A percentile compares a stretch with the other conserved stretches of the same genome.
Conservation (phyloP, 768 basidiomycete genomes). For the Podaxis rugospora region DNA sequence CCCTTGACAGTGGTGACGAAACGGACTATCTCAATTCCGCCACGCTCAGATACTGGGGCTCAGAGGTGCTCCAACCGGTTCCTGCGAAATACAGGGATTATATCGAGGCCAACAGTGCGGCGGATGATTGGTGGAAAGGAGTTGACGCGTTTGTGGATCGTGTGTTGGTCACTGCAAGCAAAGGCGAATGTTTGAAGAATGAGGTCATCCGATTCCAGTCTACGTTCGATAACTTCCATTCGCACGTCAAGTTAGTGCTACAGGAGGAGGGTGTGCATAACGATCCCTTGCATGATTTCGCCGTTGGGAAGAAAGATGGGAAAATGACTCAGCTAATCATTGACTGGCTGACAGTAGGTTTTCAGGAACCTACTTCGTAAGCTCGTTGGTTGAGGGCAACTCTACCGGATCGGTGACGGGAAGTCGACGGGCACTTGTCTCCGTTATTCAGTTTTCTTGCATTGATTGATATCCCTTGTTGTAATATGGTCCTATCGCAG, state of each 20-base stretch:
- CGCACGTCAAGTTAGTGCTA: conserved; percentile 17
- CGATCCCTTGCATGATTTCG: background rate
- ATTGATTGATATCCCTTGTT: no score
- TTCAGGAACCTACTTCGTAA: background rate
- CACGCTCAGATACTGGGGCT: conserved; percentile 13
- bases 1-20: conserved; percentile 19
- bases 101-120: conserved; percentile 25
- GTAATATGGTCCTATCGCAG: no score
- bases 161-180: conserved; percentile 32
- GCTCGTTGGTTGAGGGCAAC: background rate
- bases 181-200: conserved; percentile 29
- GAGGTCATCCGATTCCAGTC: conserved; percentile 24
- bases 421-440: no score
- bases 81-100: conserved; percentile 22
- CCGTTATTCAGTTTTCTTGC: no score
- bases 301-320: background rate
- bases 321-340: background rate
- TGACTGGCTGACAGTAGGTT: conserved; percentile 6
- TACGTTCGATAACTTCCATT: conserved; percentile 18
- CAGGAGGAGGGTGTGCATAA: conserved; percentile 17
- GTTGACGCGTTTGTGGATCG: conserved; percentile 26
- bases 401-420: no score
- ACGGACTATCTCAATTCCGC: conserved; percentile 20
- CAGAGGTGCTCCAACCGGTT: conserved; percentile 16
- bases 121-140: conserved; percentile 29